These are phyloP conservation scores for Aspergillus sparsus DNA, from an alignment of 495 filamentous ascomycete genomes.

Conservation along the genomic window DNA sequence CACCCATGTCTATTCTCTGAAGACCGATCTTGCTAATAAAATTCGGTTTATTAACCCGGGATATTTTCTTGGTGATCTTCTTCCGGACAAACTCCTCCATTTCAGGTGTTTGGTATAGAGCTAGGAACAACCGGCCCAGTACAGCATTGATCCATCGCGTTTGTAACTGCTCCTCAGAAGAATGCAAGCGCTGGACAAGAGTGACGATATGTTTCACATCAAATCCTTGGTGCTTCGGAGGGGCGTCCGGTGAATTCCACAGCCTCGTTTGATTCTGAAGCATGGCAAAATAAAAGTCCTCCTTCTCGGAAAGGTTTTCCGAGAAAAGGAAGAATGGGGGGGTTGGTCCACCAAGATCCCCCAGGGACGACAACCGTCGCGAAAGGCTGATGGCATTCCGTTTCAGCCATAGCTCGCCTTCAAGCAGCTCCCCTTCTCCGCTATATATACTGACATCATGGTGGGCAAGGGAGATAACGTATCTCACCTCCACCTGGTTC, in stretches of 20 bases:
- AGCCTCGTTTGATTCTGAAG: constrained; percentile 78
- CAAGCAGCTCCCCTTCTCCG: constrained; percentile 76
- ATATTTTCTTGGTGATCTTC: constrained; percentile 96
- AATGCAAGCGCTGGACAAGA: constrained; percentile 85
- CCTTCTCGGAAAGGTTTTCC: constrained; percentile 90
- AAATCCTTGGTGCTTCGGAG: constrained; percentile 75
- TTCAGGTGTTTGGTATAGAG: constrained; percentile 78
- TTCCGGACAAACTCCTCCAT: constrained; percentile 74
- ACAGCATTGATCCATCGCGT: constrained; percentile 94
- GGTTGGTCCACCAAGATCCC: constrained; percentile 56
- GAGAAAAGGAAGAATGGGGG: constrained; percentile 94
- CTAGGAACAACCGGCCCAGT: constrained; percentile 82
- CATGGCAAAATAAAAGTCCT: constrained; percentile 96
- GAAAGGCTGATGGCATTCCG: constrained; percentile 88
- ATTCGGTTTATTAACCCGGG: constrained; percentile 85
- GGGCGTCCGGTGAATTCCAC: constrained; percentile 53
- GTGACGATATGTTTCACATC: constrained; percentile 81
- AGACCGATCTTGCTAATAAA: constrained; percentile 82
- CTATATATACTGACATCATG: constrained; percentile 85
- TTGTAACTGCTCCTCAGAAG: constrained; percentile 87
- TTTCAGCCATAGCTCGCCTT: constrained; percentile 94
- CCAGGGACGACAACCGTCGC: constrained; percentile 63
- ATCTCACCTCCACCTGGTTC: constrained; percentile 86
- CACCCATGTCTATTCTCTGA: constrained; percentile 80
- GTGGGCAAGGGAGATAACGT: constrained; percentile 89